These are phyloP conservation scores for Podaxis rugospora DNA, from an alignment of 768 basidiomycete species.

Conservation along the genomic window DNA sequence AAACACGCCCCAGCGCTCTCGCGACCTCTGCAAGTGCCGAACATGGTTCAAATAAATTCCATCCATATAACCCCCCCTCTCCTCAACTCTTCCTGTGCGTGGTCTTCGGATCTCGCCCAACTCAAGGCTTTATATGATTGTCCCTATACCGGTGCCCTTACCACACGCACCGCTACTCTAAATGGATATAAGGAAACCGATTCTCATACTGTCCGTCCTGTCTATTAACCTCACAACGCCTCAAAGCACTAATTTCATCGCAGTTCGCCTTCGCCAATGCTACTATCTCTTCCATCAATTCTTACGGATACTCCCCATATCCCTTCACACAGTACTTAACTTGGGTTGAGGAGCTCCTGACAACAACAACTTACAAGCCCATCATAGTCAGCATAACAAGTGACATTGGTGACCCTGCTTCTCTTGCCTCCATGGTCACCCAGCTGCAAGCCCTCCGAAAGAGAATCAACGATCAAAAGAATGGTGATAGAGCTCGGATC, in stretches of 20 bases:
- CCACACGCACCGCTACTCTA: constrained; percentile 72
- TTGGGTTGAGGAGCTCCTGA: constrained; percentile 56
- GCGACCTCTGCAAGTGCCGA: background rate
- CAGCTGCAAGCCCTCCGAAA: constrained; percentile 59
- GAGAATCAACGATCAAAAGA: constrained; percentile 24
- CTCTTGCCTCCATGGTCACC: constrained; percentile 51
- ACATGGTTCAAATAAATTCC: constrained; percentile 56
- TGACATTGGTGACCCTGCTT: constrained; percentile 23
- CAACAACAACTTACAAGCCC: constrained; percentile 31
- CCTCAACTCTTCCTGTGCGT: constrained; percentile 77
- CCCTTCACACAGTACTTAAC: constrained; percentile 61
- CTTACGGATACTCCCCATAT: constrained; percentile 84
- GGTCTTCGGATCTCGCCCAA: constrained; percentile 69
- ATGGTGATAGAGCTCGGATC: constrained; percentile 31
- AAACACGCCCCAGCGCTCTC: background rate
- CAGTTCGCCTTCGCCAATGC: constrained; percentile 59
- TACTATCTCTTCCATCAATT: constrained; percentile 65
- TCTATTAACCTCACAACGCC: background rate
- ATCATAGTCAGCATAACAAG: constrained; percentile 78
- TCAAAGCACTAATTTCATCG: constrained; percentile 1
- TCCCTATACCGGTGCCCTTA: constrained; percentile 71
- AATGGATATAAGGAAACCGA: constrained; percentile 66
- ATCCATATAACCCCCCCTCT: constrained; percentile 59
- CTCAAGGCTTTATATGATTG: constrained; percentile 63
- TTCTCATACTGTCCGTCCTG: constrained; percentile 50